Base-by-base conservation (phyloP, 305 asterid species). In the Euphrasia arctica region DNA sequence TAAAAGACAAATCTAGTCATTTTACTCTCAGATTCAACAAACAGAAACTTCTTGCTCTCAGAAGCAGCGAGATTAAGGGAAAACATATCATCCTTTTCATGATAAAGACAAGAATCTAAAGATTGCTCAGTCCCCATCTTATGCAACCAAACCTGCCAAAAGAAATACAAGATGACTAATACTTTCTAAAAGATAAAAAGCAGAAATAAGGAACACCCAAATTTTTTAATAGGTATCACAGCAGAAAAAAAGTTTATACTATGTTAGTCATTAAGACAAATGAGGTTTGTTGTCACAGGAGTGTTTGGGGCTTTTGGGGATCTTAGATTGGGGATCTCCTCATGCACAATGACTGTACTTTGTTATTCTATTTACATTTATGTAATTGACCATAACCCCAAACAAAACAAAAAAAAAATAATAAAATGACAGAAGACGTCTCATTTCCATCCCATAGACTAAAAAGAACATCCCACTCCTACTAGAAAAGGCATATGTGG, bases 71-170 rank as follows among this genome's bases (percentile, higher is more conserved):
- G 76, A 65, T 78, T 77, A 64, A 92, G 74, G 72, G 96, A 89
- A 82, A 92, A 89, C 82, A 74, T 85, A 57, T 84, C 91, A 73
- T 89, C 97, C 79, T 78, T 85, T 79, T 92, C 98, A 77, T 89
- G 95, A 84, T 81, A 89, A 67, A 92, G 91, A 77, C 98, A 92
- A 64, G 65, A 67, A 74, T 89, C 96, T 56, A 60, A 72, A 41
- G 87, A 81, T 78, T 85, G 96, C 54, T 87, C 92, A 9, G 88
- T 71, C 48, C 89, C 96, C 73, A 92, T 74, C 74, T 71, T 79
- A 77, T 92, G 98, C 65, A 92, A 70, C 98, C 98, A 92, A 43
- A 75, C 96, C 98, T 89, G 80, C 66, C 68, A 70, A 65, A 64
- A 59, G 70, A 41, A 65, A 60, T 36, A 52, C 41, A 63, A 68